Conservation (phyloP, 106 monocot genomes). For the Allium fistulosum region DNA sequence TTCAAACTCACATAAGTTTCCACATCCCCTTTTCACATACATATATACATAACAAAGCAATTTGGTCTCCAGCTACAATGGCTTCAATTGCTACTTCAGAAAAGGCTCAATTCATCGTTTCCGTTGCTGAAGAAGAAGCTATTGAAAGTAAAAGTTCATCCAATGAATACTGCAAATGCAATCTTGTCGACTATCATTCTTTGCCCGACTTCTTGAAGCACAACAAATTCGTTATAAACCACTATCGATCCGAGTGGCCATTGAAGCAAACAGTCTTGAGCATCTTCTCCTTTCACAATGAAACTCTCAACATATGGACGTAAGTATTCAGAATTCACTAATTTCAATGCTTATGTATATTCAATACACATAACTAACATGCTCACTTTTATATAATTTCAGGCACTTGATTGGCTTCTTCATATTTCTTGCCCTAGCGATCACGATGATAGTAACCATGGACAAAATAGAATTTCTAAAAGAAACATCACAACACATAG, state of each 20-base stretch:
- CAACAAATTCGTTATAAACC: slow-evolving; percentile 59
- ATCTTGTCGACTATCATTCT: slow-evolving; percentile 44
- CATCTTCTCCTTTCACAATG: slow-evolving; percentile 77
- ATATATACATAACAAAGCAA: neutral
- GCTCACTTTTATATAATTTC: slow-evolving; percentile 4
- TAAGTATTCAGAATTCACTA: slow-evolving; percentile 16
- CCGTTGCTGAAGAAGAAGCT: neutral
- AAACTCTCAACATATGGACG: slow-evolving; percentile 87
- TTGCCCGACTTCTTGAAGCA: slow-evolving; percentile 64
- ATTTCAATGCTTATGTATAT: too few species aligned
- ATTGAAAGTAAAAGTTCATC: neutral
- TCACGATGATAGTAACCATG: slow-evolving; percentile 16
- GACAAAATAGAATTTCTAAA: neutral
- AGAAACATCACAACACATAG: neutral
- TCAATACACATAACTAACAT: neutral
- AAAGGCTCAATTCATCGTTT: slow-evolving; percentile 7
- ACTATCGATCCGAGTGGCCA: slow-evolving; percentile 79
- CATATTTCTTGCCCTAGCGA: slow-evolving; percentile 56
- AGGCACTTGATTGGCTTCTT: slow-evolving; percentile 91
- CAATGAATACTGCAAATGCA: slow-evolving; percentile 9
- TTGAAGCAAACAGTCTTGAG: slow-evolving; percentile 53
- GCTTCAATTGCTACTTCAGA: neutral
- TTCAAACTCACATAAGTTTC: neutral
- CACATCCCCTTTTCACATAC: neutral
- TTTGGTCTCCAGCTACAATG: neutral